These are phyloP conservation scores for Trametes maxima DNA, from an alignment of 768 basidiomycete species.

Conservation along the genomic window DNA sequence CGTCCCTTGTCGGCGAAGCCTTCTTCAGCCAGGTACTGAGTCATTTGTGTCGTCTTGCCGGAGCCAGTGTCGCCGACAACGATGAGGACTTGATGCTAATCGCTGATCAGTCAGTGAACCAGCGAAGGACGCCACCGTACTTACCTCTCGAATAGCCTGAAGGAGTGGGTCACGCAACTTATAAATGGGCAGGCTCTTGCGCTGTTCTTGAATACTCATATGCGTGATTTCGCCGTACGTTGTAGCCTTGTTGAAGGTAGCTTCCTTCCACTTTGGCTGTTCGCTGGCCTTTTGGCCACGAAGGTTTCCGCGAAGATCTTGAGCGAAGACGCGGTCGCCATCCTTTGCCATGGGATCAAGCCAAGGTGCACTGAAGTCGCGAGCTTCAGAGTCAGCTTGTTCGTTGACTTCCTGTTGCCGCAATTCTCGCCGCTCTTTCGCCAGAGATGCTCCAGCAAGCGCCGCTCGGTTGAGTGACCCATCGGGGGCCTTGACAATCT, in stretches of 20 bases:
- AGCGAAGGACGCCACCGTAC: slow-evolving; percentile 29
- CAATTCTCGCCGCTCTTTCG: slow-evolving; percentile 93
- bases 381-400: slow-evolving; percentile 88
- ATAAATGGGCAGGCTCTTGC: slow-evolving; percentile 89
- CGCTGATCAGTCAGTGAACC: slow-evolving; percentile 14
- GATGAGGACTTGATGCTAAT: slow-evolving; percentile 93
- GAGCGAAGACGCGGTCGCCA: slow-evolving; percentile 86
- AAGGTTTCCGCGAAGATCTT: slow-evolving; percentile 82
- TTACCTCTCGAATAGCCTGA: slow-evolving; percentile 86
- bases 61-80: slow-evolving; percentile 99
- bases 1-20: slow-evolving; percentile 89
- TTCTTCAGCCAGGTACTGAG: slow-evolving; percentile 94
- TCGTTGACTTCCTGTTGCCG: slow-evolving; percentile 95
- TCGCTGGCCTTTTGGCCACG: slow-evolving; percentile 84
- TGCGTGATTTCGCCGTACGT: slow-evolving; percentile 93
- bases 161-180: slow-evolving; percentile 90
- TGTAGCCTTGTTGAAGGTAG: slow-evolving; percentile 92
- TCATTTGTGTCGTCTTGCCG: slow-evolving; percentile 99
- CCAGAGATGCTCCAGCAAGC: slow-evolving; percentile 87
- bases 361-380: slow-evolving; percentile 97
- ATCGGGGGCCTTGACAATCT: slow-evolving; percentile 98
- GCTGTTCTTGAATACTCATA: slow-evolving; percentile 91
- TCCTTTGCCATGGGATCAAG: slow-evolving; percentile 96
- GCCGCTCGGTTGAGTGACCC: slow-evolving; percentile 96
- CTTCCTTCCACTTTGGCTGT: slow-evolving; percentile 88